Conservation (phyloP, 352 stramenopile genomes). For the Blastocystis sp. region DNA sequence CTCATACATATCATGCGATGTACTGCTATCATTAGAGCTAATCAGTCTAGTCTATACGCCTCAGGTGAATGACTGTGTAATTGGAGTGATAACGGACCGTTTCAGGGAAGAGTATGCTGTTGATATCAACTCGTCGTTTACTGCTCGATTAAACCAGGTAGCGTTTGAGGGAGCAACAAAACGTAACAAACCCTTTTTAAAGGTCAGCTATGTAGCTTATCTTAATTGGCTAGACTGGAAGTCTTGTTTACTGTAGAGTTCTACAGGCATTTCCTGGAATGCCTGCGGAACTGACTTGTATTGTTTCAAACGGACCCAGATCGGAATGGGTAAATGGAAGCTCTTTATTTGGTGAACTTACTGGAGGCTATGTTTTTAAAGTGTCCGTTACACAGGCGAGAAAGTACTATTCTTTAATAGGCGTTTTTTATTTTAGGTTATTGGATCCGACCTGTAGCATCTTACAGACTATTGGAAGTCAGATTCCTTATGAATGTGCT, state of each 20-base stretch:
- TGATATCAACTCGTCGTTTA: conserved; percentile 41
- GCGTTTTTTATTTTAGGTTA: conserved; percentile 14
- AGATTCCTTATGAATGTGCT: conserved; percentile 61
- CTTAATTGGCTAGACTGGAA: not conserved
- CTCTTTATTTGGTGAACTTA: conserved; percentile 56
- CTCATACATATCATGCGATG: not conserved
- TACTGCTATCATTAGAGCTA: not conserved
- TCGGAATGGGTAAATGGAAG: conserved; percentile 44
- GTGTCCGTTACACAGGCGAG: not conserved
- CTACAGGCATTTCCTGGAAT: conserved; percentile 54
- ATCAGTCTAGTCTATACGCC: conserved; percentile 22
- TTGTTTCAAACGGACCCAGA: not conserved
- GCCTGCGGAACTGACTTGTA: conserved; percentile 45
- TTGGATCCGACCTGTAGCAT: not conserved
- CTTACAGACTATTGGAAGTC: conserved; percentile 20
- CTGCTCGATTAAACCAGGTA: not conserved
- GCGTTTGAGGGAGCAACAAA: conserved; percentile 61
- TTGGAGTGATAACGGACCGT: conserved; percentile 40
- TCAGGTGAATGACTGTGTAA: conserved; percentile 47
- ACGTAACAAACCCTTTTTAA: conserved; percentile 35
- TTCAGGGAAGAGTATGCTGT: conserved; percentile 56
- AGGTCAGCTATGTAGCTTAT: not conserved
- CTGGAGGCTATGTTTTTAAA: conserved; percentile 50
- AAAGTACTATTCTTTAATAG: not conserved
- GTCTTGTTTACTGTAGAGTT: conserved; percentile 47